A percentile compares a stretch with the other conserved stretches of the same genome.
Conservation (phyloP, 148 eudicot species). For the Selenicereus undatus region DNA sequence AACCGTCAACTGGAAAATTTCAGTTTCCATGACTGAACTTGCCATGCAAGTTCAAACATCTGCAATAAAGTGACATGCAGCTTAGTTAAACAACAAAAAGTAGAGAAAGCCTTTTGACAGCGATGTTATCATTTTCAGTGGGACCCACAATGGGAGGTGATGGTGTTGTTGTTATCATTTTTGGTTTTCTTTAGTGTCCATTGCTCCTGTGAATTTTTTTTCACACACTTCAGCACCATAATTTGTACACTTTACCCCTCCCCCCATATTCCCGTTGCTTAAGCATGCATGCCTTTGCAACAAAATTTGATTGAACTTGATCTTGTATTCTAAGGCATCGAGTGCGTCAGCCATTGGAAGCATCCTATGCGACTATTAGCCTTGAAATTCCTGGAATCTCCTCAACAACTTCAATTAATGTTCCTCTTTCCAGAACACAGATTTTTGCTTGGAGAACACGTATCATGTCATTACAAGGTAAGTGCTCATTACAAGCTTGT, state of each 20-base stretch:
- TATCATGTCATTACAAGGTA: conserved; percentile 69
- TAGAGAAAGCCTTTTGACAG: background rate
- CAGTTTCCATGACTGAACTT: background rate
- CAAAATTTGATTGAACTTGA: conserved; percentile 14
- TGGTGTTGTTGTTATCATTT: background rate
- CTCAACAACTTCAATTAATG: conserved; percentile 61
- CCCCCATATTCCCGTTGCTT: background rate
- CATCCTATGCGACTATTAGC: conserved; percentile 50
- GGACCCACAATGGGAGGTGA: too few relatives aligned
- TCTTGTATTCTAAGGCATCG: conserved; percentile 50
- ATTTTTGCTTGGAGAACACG: conserved; percentile 92
- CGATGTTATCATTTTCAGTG: background rate
- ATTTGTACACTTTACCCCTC: background rate
- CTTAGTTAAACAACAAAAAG: background rate
- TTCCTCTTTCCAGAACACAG: conserved; percentile 54
- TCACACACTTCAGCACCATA: background rate
- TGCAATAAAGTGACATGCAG: conserved; percentile 1
- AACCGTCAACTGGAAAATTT: conserved; percentile 5
- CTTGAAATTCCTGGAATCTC: conserved; percentile 53
- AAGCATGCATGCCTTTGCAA: background rate
- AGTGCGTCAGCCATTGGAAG: conserved; percentile 52
- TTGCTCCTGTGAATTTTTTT: conserved; percentile 5
- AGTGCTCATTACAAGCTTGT: background rate
- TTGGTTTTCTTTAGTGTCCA: background rate
- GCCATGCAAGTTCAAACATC: background rate